Percentiles rank a stretch among this genome's conserved stretches.
Evolutionary conservation across 1,284 basidiomycete genomes (phyloP).

Genomic region (Melampsora larici-populina): DNA sequence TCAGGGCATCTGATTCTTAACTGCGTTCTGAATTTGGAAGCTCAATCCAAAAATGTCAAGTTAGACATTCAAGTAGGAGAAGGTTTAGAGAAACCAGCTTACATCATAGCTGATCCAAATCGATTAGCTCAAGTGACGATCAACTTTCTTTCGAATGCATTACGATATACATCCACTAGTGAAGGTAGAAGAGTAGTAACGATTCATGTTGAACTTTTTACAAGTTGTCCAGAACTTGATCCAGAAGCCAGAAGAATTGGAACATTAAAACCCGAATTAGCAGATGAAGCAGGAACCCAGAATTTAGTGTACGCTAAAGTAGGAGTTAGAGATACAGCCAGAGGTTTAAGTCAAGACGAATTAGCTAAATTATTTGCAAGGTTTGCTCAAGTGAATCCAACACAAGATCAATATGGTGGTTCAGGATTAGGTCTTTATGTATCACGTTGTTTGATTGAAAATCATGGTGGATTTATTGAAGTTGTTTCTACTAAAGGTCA

Average conservation of each 20-base stretch:
- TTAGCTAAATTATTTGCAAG: constrained; percentile 32
- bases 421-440: constrained; percentile 40
- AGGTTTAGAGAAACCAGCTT: constrained; percentile 28
- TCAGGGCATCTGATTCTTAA: not conserved
- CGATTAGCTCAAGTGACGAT: constrained; percentile 39
- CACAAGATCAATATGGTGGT: constrained; percentile 42
- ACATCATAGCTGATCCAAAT: constrained; percentile 37
- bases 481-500: constrained; percentile 39
- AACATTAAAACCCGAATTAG: constrained; percentile 15
- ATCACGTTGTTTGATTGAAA: constrained; percentile 39
- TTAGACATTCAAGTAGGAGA: constrained; percentile 30
- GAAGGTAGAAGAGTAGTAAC: constrained; percentile 27
- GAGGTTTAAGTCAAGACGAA: constrained; percentile 39
- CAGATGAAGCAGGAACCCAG: constrained; percentile 1
- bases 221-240: constrained; percentile 25
- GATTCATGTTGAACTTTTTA: constrained; percentile 31
- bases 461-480: constrained; percentile 41
- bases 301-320: constrained; percentile 31
- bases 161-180: constrained; percentile 35
- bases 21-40: not conserved
- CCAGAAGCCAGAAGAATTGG: constrained; percentile 31
- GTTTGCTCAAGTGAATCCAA: constrained; percentile 41
- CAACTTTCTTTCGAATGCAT: constrained; percentile 40
- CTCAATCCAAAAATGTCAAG: constrained; percentile 35
- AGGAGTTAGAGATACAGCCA: constrained; percentile 36